Percentiles rank a stretch among this genome's conserved stretches.
Conservation (phyloP, 768 basidiomycete species). For the Rhizopogon vesiculosus region DNA sequence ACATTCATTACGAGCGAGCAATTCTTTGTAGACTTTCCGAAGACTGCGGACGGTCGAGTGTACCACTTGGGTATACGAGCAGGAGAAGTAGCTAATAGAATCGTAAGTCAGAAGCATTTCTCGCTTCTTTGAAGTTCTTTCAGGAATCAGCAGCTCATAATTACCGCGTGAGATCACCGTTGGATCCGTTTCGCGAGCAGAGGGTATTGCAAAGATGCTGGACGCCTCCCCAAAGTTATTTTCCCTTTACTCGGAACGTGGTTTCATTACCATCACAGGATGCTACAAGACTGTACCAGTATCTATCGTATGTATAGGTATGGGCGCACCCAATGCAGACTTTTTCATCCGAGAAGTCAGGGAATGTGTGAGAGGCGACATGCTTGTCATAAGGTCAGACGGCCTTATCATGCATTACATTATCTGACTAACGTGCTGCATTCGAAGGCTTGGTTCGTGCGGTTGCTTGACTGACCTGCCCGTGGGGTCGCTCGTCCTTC, state of each 20-base stretch:
- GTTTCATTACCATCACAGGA: constrained; percentile 72
- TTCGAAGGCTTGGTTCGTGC: constrained; percentile 71
- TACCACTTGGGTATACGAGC: constrained; percentile 74
- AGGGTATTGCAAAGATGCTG: constrained; percentile 51
- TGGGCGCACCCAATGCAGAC: constrained; percentile 81
- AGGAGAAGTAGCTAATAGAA: constrained; percentile 79
- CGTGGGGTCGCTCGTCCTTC: constrained; percentile 75
- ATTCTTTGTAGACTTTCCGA: constrained; percentile 60
- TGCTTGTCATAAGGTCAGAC: constrained; percentile 45
- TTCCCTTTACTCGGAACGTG: constrained; percentile 64
- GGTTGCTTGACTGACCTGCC: constrained; percentile 64
- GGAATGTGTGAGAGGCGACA: constrained; percentile 64
- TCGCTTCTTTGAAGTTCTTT: not conserved
- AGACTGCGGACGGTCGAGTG: constrained; percentile 66
- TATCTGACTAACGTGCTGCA: not conserved
- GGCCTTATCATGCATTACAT: not conserved
- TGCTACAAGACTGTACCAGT: constrained; percentile 58
- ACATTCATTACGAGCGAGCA: not conserved
- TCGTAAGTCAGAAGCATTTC: constrained; percentile 38
- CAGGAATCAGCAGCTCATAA: not conserved
- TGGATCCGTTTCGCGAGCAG: constrained; percentile 66
- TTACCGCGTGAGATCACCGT: constrained; percentile 55
- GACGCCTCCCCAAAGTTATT: constrained; percentile 60
- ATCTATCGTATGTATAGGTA: constrained; percentile 76
- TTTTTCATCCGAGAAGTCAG: constrained; percentile 81